Evolutionary conservation across 139 green algal species (phyloP), one percentile per base, ranked within the genome.

Genomic region (Chlorella sp.): DNA sequence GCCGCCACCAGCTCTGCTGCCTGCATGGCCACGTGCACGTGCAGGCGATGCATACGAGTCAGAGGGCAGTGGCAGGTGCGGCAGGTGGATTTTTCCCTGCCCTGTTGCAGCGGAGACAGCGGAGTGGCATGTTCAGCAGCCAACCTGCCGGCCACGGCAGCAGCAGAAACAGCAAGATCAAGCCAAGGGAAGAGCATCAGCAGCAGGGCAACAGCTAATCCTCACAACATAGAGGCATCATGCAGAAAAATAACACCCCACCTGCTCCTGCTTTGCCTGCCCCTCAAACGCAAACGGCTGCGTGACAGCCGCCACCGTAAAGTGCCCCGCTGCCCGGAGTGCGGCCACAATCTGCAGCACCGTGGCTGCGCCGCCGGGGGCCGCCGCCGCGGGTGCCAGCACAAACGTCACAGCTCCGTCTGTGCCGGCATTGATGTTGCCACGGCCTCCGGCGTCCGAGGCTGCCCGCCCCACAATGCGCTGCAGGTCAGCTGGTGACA

Each of bases 221-320:
- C n/a, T n/a, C n/a, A n/a, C n/a, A n/a, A n/a, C n/a, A n/a, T n/a
- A n/a, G n/a, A n/a, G n/a, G n/a, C n/a, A n/a, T n/a, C n/a, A n/a
- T n/a, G n/a, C n/a, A n/a, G n/a, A n/a, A n/a, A n/a, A n/a, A n/a
- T n/a, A n/a, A n/a, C 44, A 36, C 28, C 63, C 28, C 75, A 74
- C 60, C 76, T 83, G 83, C 76, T 96, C 91, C 72, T 91, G 73
- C 88, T 93, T 93, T 41, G 89, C 86, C 0, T 39, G 41, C 3
- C 94, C 94, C 79, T 96, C 94, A 86, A 97, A 97, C 11, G 67
- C 87, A 90, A 97, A 97, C 1, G 94, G 94, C 65, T 80, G 74
- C 15, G 94, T 95, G 30, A 97, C 80, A 0, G 91, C 93, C 2
- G 89, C 92, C 0, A 90, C 92, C 7, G 95, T 95, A 80, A 97